Base-by-base conservation (phyloP, 495 filamentous ascomycete genomes). In the Neurospora sp. region DNA sequence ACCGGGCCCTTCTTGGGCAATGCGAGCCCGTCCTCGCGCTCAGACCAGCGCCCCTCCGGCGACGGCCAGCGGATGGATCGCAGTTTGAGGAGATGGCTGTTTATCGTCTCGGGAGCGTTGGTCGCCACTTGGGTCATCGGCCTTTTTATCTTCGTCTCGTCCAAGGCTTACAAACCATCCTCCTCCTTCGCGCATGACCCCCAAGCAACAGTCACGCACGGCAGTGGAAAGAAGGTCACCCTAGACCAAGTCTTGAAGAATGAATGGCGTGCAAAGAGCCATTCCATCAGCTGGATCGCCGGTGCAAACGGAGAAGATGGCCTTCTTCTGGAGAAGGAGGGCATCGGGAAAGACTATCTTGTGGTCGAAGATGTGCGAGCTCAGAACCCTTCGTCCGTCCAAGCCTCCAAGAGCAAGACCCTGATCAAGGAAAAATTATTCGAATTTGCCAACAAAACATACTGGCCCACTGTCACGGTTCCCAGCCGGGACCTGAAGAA, bases 291-390 rank as follows among this genome's bases (percentile, higher is more conserved):
- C 12, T 99, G 96, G 96, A 95, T 98, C 72, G 89, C 89, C 10
- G 93, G 94, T 8, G 87, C 94, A 35, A 86, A 92, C 71, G 94
- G 93, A 37, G 92, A 97, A 81, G 95, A 98, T 81, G 94, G 94
- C 6, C 84, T 98, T 37, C 79, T 97, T 60, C 85, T 98, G 35
- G 92, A 96, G 80, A 82, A 84, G 76, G 87, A 85, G 44, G 84
- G 80, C 18, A 73, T 78, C 8, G 87, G 85, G 6, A 87, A 91
- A 72, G 91, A 91, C 62, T 97, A 90, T 77, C 85, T 97, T 35
- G 89, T 94, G 3, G 92, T 97, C n/a, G 92, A 97, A 78, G 93
- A 97, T 80, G 90, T 98, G 72, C 87, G 91, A 62, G 82, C 86
- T 5, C 79, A 84, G 72, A 76, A 82, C 73, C 73, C 83, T 16